These are phyloP conservation scores for Stentor roeselii DNA, from an alignment of 73 alveolate genomes.

Conservation along the genomic window DNA sequence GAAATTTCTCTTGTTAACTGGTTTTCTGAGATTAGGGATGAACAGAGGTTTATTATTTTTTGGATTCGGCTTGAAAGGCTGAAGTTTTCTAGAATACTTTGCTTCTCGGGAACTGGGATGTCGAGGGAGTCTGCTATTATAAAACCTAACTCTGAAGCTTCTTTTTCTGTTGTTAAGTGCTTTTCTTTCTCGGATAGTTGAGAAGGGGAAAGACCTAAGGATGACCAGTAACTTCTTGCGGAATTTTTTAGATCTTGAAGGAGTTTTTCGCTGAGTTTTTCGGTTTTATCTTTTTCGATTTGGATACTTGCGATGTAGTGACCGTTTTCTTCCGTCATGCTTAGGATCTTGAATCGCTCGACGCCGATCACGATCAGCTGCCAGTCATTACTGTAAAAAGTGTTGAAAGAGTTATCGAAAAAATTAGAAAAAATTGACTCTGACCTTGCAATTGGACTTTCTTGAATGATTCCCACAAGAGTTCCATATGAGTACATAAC, in stretches of 20 bases:
- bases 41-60: background rate
- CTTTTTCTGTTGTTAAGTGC: background rate
- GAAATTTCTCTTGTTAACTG: background rate
- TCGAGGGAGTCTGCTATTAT: background rate
- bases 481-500: slow-evolving; percentile 9
- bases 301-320: background rate
- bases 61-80: background rate
- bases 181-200: background rate
- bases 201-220: too few relatives aligned
- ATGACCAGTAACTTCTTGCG: too few relatives aligned
- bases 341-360: slow-evolving; percentile 1
- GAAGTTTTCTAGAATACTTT: slow-evolving; percentile 1
- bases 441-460: background rate
- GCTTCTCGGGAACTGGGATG: background rate
- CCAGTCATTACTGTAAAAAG: slow-evolving; percentile 11
- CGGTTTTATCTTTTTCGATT: background rate
- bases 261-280: too few relatives aligned
- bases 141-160: background rate
- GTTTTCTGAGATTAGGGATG: background rate
- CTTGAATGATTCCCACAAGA: slow-evolving; percentile 4
- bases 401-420: background rate
- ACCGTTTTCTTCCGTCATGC: background rate
- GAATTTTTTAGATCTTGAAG: too few relatives aligned
- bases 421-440: background rate
- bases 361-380: background rate